Percentiles rank a stretch among this genome's conserved stretches.
phyloP scores from a whole-genome alignment of 345 rosid species.

The Erodium maritimum region DNA sequence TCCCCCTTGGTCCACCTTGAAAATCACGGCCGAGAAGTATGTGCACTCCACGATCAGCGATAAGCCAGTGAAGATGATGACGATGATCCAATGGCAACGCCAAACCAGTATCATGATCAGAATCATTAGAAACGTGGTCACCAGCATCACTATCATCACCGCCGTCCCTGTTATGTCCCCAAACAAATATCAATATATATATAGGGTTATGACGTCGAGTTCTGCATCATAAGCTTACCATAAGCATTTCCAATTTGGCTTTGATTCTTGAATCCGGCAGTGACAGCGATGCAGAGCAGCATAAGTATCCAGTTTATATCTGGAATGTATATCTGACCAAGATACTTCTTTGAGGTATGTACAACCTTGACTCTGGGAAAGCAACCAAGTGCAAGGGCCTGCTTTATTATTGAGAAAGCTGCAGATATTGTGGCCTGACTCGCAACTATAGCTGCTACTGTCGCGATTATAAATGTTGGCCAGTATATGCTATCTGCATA shows the following conservation, averaged over 20 bases:
- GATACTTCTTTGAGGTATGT: constrained; percentile 67
- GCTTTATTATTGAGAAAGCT: constrained; percentile 66
- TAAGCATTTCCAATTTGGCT: constrained; percentile 77
- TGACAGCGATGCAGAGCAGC: constrained; percentile 62
- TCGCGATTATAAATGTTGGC: constrained; percentile 59
- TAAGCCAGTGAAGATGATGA: constrained; percentile 41
- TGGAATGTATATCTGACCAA: constrained; percentile 54
- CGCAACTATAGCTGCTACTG: constrained; percentile 64
- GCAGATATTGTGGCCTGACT: constrained; percentile 81
- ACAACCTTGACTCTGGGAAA: constrained; percentile 73
- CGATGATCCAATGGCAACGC: constrained; percentile 69
- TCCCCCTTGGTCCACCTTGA: constrained; percentile 66
- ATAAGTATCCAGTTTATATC: constrained; percentile 76
- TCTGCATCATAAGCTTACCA: constrained; percentile 25
- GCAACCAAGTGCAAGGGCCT: constrained; percentile 69
- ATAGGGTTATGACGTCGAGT: not conserved
- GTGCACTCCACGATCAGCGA: constrained; percentile 47
- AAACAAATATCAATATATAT: not conserved
- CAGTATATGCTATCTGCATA: constrained; percentile 49
- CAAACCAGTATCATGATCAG: constrained; percentile 68
- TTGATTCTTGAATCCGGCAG: constrained; percentile 60
- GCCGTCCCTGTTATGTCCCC: constrained; percentile 45
- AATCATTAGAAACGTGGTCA: constrained; percentile 58
- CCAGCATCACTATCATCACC: constrained; percentile 62
- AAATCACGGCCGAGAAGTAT: constrained; percentile 54